Evolutionary conservation across 2,329 filamentous ascomycete genomes (phyloP).

Genomic region (Fusarium sp.): DNA sequence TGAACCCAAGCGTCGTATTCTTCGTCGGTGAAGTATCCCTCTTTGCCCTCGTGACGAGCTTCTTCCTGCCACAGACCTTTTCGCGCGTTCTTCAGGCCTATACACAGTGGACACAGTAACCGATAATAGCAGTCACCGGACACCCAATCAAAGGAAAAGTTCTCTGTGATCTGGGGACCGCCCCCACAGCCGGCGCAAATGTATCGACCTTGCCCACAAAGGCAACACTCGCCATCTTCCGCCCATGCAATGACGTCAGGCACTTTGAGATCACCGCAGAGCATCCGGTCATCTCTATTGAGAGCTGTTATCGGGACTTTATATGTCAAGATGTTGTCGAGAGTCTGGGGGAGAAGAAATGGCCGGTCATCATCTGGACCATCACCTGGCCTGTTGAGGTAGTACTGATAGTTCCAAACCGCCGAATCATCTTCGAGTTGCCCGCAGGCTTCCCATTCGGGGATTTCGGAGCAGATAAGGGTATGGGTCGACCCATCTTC

Average conservation of each 20-base stretch:
- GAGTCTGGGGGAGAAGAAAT: not conserved
- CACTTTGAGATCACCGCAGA: not conserved
- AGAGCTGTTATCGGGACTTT: not conserved
- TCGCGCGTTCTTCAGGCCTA: not conserved
- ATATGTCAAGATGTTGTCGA: not conserved
- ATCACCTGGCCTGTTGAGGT: not conserved
- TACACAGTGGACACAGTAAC: not conserved
- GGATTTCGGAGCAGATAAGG: not conserved
- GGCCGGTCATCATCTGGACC: not conserved
- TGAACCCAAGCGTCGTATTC: not conserved
- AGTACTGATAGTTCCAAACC: not conserved
- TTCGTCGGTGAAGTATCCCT: not conserved
- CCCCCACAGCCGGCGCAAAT: not conserved
- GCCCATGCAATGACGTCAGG: not conserved
- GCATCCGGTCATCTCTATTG: not conserved
- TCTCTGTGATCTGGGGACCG: not conserved
- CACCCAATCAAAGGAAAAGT: not conserved
- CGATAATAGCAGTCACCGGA: not conserved
- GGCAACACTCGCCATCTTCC: not conserved
- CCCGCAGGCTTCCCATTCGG: not conserved
- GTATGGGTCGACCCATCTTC: rapidly evolving
- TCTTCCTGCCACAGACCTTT: not conserved
- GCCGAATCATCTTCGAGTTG: not conserved
- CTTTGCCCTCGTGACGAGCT: not conserved
- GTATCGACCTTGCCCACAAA: not conserved